A percentile compares a stretch with the other conserved stretches of the same genome.
phyloP scores from a whole-genome alignment of 176 grass and related monocot species.

The Miscanthus lutarioriparius region DNA sequence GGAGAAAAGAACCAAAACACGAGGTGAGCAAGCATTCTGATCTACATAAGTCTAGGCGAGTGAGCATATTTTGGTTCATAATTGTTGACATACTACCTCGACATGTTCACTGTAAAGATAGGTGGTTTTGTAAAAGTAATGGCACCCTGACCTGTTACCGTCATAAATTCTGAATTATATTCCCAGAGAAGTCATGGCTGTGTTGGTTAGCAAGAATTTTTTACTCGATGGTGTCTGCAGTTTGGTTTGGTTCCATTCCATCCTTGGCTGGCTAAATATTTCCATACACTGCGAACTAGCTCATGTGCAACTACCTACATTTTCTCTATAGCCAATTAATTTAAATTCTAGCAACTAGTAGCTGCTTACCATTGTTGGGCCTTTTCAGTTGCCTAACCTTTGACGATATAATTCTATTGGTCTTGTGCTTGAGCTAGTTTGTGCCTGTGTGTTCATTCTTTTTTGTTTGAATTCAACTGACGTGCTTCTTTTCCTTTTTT shows the following conservation, averaged over 20 bases:
- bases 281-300: not conserved
- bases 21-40: constrained; percentile 49
- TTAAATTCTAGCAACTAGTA: not conserved
- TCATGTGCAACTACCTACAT: not conserved
- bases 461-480: constrained; percentile 24
- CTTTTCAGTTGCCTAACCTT: not conserved
- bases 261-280: not conserved
- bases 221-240: not conserved
- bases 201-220: not conserved
- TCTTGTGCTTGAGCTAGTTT: not conserved
- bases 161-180: not conserved
- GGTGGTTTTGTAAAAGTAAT: not conserved
- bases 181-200: not conserved
- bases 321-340: not conserved
- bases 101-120: not conserved
- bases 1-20: constrained; percentile 65
- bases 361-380: not conserved
- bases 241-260: not conserved
- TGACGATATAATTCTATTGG: not conserved
- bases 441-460: not conserved
- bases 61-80: constrained; percentile 2
- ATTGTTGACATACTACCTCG: not conserved
- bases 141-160: not conserved
- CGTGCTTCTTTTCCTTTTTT: not conserved
- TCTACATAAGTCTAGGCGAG: not conserved